Percentiles rank a stretch among this genome's conserved stretches.
phyloP scores from a whole-genome alignment of 2,329 filamentous ascomycete species.

The Myriangium duriaei region DNA sequence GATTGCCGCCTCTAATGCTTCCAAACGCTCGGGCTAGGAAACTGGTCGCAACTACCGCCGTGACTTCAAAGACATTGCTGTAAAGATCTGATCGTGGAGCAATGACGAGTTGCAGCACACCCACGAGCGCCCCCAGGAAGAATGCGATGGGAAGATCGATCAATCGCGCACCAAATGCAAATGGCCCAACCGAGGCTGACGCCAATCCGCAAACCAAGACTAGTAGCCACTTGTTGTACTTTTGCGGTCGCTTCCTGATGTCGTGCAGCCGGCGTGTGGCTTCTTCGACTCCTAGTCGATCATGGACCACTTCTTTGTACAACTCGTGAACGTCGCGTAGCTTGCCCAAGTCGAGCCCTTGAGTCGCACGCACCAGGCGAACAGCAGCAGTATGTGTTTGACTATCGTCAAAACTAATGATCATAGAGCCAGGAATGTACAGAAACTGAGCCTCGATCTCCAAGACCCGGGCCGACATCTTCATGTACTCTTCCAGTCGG shows the following conservation, averaged over 20 bases:
- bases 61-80: constrained; percentile 39
- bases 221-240: constrained; percentile 35
- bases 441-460: constrained; percentile 83
- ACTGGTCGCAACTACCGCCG: constrained; percentile 36
- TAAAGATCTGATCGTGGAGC: constrained; percentile 64
- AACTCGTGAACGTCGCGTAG: constrained; percentile 63
- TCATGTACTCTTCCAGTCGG: constrained; percentile 82
- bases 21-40: constrained; percentile 38
- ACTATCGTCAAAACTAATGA: constrained; percentile 73
- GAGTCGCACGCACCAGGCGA: constrained; percentile 55
- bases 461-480: constrained; percentile 76
- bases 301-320: constrained; percentile 73
- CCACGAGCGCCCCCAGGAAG: constrained; percentile 60
- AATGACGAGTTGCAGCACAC: constrained; percentile 60
- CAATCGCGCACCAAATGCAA: constrained; percentile 63
- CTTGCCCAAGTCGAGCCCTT: constrained; percentile 62
- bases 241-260: constrained; percentile 46
- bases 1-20: constrained; percentile 30
- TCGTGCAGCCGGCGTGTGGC: constrained; percentile 50
- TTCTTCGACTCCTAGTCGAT: constrained; percentile 59
- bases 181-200: constrained; percentile 63
- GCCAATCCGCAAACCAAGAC: constrained; percentile 65
- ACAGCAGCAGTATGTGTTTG: constrained; percentile 68
- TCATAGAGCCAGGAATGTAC: constrained; percentile 87
- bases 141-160: constrained; percentile 72